phyloP scores from a whole-genome alignment of 306 rosid species.

The Cajanus cajan region DNA sequence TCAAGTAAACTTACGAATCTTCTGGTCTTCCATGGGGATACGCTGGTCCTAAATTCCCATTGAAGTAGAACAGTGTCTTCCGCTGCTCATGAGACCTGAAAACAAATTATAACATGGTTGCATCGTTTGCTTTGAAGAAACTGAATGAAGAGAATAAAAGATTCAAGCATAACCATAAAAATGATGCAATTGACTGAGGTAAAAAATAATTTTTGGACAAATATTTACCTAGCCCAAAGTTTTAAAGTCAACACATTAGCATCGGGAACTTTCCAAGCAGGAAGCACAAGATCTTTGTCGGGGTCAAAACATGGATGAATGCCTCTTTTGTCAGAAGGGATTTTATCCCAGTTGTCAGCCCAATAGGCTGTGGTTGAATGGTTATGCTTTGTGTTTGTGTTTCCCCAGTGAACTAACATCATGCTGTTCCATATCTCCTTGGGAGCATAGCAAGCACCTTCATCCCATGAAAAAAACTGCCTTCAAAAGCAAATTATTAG shows the following conservation, averaged over 20 bases:
- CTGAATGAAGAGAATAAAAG: not conserved
- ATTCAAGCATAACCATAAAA: slow-evolving; percentile 17
- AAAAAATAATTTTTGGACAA: not conserved
- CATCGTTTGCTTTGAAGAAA: not conserved
- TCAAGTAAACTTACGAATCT: slow-evolving; percentile 58
- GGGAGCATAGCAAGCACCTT: slow-evolving; percentile 99
- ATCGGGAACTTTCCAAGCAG: slow-evolving; percentile 96
- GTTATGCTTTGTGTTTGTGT: slow-evolving; percentile 84
- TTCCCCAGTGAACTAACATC: slow-evolving; percentile 99
- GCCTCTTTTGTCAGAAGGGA: slow-evolving; percentile 71
- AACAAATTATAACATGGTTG: slow-evolving; percentile 27
- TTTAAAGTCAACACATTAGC: slow-evolving; percentile 49
- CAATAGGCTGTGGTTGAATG: slow-evolving; percentile 96
- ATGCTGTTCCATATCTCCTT: slow-evolving; percentile 98
- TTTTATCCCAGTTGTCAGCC: slow-evolving; percentile 85
- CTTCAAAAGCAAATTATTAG: slow-evolving; percentile 53
- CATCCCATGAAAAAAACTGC: slow-evolving; percentile 99
- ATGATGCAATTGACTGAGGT: slow-evolving; percentile 9
- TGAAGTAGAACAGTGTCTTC: slow-evolving; percentile 79
- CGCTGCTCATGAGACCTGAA: slow-evolving; percentile 73
- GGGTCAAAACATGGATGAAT: slow-evolving; percentile 94
- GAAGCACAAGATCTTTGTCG: slow-evolving; percentile 91
- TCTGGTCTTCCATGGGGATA: slow-evolving; percentile 70
- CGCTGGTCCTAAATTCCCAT: slow-evolving; percentile 89
- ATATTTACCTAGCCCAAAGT: slow-evolving; percentile 72